phyloP scores from a whole-genome alignment of 225 moss, liverwort and hornwort species.

The Takakia lepidozioides region DNA sequence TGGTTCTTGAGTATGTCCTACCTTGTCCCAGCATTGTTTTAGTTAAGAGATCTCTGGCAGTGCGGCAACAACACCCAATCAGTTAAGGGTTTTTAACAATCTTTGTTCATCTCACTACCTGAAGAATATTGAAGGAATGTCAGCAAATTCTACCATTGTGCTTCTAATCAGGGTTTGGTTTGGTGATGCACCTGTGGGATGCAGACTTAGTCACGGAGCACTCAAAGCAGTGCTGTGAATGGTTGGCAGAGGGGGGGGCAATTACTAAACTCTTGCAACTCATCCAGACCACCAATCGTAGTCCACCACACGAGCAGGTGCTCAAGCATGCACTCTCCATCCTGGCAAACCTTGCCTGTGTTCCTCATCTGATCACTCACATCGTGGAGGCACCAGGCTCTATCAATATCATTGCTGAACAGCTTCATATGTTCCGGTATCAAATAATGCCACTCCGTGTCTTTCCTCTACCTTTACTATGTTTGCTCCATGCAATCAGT shows the following conservation, averaged over 20 bases:
- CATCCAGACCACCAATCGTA: constrained; percentile 76
- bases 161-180: too few relatives aligned
- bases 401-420: constrained; percentile 55
- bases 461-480: not conserved
- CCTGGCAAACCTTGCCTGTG: constrained; percentile 63
- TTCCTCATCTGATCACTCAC: constrained; percentile 31
- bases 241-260: constrained; percentile 67
- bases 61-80: too few relatives aligned
- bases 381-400: constrained; percentile 53
- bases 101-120: too few relatives aligned
- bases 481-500: not conserved
- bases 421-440: constrained; percentile 68
- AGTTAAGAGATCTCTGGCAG: too few relatives aligned
- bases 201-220: constrained; percentile 78
- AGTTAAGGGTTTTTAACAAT: too few relatives aligned
- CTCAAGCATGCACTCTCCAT: constrained; percentile 80
- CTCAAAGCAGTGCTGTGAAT: constrained; percentile 64
- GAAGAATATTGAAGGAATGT: too few relatives aligned
- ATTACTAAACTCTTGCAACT: constrained; percentile 49
- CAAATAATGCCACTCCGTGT: not conserved
- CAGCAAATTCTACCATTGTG: too few relatives aligned
- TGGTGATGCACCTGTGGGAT: not conserved
- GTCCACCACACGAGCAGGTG: constrained; percentile 80
- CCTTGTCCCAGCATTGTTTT: too few relatives aligned
- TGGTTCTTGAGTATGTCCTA: too few relatives aligned